These are phyloP conservation scores for Quercus tomentella DNA, from an alignment of 331 rosid genomes.

Conservation along the genomic window DNA sequence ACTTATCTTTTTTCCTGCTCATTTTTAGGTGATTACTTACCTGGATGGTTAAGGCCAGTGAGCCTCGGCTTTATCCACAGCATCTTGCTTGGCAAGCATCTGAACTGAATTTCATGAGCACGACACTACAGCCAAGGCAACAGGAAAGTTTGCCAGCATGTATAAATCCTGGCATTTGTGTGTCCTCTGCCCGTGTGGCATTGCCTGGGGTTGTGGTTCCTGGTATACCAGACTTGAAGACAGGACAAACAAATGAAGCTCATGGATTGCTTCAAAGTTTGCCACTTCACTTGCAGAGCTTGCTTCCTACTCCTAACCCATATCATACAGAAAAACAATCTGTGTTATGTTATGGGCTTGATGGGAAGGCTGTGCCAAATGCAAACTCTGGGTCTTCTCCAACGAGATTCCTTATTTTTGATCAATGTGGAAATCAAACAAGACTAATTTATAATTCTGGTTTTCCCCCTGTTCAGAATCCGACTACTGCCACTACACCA, in stretches of 20 bases:
- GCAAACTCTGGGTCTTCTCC: conserved; percentile 28
- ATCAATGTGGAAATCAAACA: conserved; percentile 62
- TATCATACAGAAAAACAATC: conserved; percentile 5
- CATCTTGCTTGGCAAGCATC: conserved; percentile 53
- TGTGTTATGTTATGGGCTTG: conserved; percentile 4
- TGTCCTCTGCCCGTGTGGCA: conserved; percentile 7
- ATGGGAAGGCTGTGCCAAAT: conserved; percentile 18
- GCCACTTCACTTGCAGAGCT: conserved; percentile 18
- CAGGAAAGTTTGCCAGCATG: conserved; percentile 20
- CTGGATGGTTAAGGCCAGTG: conserved; percentile 53
- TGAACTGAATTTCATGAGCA: conserved; percentile 23
- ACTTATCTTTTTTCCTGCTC: conserved; percentile 14
- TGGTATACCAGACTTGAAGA: conserved; percentile 6
- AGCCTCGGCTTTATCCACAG: conserved; percentile 19
- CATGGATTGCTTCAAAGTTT: conserved; percentile 17
- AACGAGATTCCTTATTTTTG: conserved; percentile 64
- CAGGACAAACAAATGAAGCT: conserved; percentile 19
- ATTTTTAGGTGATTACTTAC: conserved; percentile 32
- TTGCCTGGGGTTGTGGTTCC: conserved; percentile 22
- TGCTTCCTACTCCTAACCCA: conserved; percentile 6
- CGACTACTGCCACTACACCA: background rate
- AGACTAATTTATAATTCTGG: conserved; percentile 46
- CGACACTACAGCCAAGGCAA: conserved; percentile 21
- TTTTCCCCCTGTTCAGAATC: conserved; percentile 21
- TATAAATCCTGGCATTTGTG: background rate